These are phyloP conservation scores for Cystoisospora suis DNA, from an alignment of 169 alveolate species.

Conservation along the genomic window DNA sequence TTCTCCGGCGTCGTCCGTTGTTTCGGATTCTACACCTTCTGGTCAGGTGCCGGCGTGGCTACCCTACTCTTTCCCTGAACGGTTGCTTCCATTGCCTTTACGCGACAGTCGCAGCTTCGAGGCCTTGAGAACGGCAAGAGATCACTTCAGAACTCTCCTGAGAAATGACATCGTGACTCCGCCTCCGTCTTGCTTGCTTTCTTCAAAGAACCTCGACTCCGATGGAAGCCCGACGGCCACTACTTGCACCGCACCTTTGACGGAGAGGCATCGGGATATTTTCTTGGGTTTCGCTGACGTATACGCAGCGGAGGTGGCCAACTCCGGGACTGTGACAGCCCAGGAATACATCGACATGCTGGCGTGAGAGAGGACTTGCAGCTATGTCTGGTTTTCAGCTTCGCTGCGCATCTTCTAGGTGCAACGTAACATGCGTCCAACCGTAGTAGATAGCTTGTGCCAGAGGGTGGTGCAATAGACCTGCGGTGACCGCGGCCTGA, in stretches of 20 bases:
- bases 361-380: background rate
- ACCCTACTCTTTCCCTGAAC: slow-evolving; percentile 19
- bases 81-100: background rate
- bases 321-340: background rate
- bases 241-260: background rate
- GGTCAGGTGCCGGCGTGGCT: slow-evolving; percentile 22
- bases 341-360: slow-evolving; percentile 12
- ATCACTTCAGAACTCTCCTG: background rate
- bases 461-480: too few relatives aligned
- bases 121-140: background rate
- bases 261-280: background rate
- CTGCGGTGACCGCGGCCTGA: background rate
- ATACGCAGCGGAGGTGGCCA: slow-evolving; percentile 1
- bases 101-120: background rate
- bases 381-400: too few relatives aligned
- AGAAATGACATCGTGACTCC: background rate
- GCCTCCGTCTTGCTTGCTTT: background rate
- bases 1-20: background rate
- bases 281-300: background rate
- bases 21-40: background rate
- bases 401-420: too few relatives aligned
- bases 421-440: too few relatives aligned
- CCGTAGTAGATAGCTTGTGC: too few relatives aligned
- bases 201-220: background rate
- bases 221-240: background rate